Evolutionary conservation across 2,329 filamentous ascomycete genomes (phyloP), one percentile per base, ranked within the genome.

Genomic region (Aspergillus fijiensis): DNA sequence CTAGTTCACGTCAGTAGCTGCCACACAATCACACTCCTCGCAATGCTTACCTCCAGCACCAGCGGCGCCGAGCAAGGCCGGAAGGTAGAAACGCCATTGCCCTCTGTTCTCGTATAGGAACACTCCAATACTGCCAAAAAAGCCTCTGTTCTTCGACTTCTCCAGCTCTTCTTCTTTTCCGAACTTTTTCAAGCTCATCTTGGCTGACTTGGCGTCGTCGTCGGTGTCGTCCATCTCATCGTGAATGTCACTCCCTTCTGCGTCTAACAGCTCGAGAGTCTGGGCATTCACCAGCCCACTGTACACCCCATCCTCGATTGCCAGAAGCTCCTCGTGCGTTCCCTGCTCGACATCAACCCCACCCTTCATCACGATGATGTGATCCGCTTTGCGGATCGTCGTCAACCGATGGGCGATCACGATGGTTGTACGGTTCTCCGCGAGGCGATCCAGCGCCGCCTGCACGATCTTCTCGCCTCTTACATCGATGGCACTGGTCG

Each of bases 371-470:
- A 96, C 91, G 7, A 92, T 80, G 57, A 96, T 96, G 42, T 87
- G 85, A 69, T 96, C 89, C 3, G 91, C 91, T 64, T 89, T 87
- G 77, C 88, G 86, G 57, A 91, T 86, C 0, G 89, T 91, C 0
- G 88, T 89, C 25, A 91, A 77, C 10, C 88, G 84, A 70, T 90
- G 88, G 0, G 91, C 92, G 51, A 94, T 90, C 48, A 92, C 85
- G n/a, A 95, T 84, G 0, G 91, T 87, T 0, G 89, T 90, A 5
- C 90, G 83, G 6, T 80, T 83, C 10, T 83, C 78, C 0, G 89
- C 83, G 0, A 88, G 77, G 6, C 77, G 75, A 56, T 81, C 79
- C 5, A 86, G 76, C 1, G 84, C 83, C 33, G 78, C 72, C 65
- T 85, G 84, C 0, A 86, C 83, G n/a, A 82, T 79, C 11, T 75